These are phyloP conservation scores for Suhomyces yuchorum DNA, from an alignment of 1,139 yeast species.

Conservation along the genomic window DNA sequence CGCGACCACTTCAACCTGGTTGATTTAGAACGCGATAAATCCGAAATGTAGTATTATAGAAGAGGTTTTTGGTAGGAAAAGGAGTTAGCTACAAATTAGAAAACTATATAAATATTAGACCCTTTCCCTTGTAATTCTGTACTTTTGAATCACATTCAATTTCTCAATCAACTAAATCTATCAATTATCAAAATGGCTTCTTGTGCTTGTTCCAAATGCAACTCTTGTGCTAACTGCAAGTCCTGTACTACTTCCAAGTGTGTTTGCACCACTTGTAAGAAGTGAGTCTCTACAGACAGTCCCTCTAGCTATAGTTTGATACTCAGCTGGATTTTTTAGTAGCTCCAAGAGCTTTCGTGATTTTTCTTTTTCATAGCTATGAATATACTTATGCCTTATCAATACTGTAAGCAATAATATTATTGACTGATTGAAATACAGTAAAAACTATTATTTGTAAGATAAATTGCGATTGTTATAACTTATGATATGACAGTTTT, in stretches of 20 bases:
- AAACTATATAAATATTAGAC: background rate
- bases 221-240: conserved; percentile 18
- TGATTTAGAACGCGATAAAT: background rate
- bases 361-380: conserved; percentile 2
- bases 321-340: background rate
- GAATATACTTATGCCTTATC: background rate
- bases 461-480: too few relatives aligned
- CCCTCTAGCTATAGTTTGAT: background rate
- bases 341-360: background rate
- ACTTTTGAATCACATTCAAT: background rate
- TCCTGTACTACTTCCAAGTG: conserved; percentile 15
- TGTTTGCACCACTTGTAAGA: conserved; percentile 18
- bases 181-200: conserved; percentile 14
- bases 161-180: background rate
- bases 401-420: background rate
- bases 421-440: too few relatives aligned
- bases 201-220: conserved; percentile 16
- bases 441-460: too few relatives aligned
- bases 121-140: background rate
- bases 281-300: conserved; percentile 2
- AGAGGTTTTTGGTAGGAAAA: background rate
- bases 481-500: too few relatives aligned
- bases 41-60: background rate
- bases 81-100: background rate
- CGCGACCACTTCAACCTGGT: background rate